Evolutionary conservation across 768 basidiomycete genomes (phyloP).

Genomic region (Russula emetica): DNA sequence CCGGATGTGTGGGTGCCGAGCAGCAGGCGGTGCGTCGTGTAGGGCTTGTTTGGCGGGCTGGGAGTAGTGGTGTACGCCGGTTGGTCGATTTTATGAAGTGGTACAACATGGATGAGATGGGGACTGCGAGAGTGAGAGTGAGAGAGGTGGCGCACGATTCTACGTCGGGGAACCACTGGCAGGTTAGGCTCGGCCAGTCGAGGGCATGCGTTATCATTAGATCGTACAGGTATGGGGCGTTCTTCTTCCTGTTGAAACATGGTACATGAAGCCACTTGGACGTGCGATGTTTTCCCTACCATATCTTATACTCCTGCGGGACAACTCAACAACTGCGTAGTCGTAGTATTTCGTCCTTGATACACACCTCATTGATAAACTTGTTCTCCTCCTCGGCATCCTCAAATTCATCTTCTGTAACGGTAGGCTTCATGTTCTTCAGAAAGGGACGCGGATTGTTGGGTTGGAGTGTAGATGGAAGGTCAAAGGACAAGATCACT

Average conservation of each 20-base stretch:
- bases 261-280: conserved; percentile 1
- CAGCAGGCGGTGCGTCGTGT: conserved; percentile 89
- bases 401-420: conserved; percentile 67
- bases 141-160: conserved; percentile 60
- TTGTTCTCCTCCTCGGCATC: conserved; percentile 89
- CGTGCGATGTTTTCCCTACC: conserved; percentile 40
- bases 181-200: conserved; percentile 96
- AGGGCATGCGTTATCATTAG: conserved; percentile 95
- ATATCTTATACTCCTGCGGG: conserved; percentile 77
- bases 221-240: conserved; percentile 97
- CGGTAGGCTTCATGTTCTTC: conserved; percentile 44
- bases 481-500: background rate
- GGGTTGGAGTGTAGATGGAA: background rate
- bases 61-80: background rate
- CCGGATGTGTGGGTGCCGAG: conserved; percentile 97
- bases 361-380: conserved; percentile 74
- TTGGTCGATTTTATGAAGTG: background rate
- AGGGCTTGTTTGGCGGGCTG: conserved; percentile 88
- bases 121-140: background rate
- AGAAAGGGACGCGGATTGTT: background rate
- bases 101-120: background rate
- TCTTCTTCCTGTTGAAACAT: conserved; percentile 71
- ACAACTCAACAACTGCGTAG: conserved; percentile 11
- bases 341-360: background rate
- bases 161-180: conserved; percentile 98